Evolutionary conservation across 1,284 basidiomycete species (phyloP), one percentile per base, ranked within the genome.

Genomic region (Termitomyces sp.): DNA sequence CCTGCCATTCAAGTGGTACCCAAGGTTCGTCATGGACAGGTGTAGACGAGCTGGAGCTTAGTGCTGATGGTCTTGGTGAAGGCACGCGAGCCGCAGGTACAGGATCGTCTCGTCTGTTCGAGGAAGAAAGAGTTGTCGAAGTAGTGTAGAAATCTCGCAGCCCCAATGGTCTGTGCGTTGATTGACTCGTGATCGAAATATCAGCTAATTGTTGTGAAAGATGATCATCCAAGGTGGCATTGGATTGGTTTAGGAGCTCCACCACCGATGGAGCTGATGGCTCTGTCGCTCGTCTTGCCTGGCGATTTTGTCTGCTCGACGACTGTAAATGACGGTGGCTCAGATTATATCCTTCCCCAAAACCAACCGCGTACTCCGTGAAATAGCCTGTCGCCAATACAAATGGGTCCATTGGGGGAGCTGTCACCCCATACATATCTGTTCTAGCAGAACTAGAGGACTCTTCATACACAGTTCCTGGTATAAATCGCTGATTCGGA

Each of bases 401-500:
- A 47, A 47, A 52, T 30, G 58, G 44, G 13, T 57, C 52, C 15
- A 53, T n/a, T 24, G 46, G 30, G 1, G 13, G 21, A 12, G 40
- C n/a, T 19, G 40, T 21, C 26, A 54, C 36, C 15, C 30, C 31
- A 17, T 34, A 21, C 21, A 42, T 30, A 24, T 31, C 12, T 9
- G 34, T 9, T 21, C 19, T 8, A 30, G 5, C 12, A 13, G 34
- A 8, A 34, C 13, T 5, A 4, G 28, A 13, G 9, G 17, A 24
- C 2, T 38, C 38, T 15, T 50, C 53, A 9, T 47, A 43, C n/a
- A 52, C 33, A 45, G 31, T 53, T 24, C 36, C 13, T 3, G 48
- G 56, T 15, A 58, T 40, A 39, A 58, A 58, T 33, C 58, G 53
- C 40, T 55, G 55, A 15, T 26, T 38, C 21, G 58, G 58, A 19